Conservation (phyloP, 2,329 filamentous ascomycete species). For the Aureobasidium uvarum region DNA sequence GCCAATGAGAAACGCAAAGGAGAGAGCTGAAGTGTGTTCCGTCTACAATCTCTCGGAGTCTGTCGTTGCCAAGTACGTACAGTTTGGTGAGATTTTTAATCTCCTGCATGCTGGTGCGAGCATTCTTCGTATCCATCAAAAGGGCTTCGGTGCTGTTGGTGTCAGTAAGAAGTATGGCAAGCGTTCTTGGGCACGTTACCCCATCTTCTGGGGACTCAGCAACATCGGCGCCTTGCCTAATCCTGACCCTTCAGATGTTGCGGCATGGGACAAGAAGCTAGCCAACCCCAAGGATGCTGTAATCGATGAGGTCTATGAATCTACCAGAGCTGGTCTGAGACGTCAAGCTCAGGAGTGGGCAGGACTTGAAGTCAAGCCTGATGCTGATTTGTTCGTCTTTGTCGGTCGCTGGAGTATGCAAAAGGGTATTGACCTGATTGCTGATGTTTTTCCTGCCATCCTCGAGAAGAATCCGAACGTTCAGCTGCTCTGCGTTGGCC, state of each 20-base stretch:
- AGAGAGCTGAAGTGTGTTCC: constrained; percentile 62
- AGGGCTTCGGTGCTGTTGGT: constrained; percentile 66
- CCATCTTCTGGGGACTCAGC: constrained; percentile 66
- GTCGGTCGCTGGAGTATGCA: constrained; percentile 69
- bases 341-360: constrained; percentile 67
- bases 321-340: constrained; percentile 53
- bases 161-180: constrained; percentile 68
- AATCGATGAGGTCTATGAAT: constrained; percentile 57
- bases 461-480: constrained; percentile 59
- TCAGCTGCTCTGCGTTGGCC: constrained; percentile 63
- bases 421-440: constrained; percentile 67
- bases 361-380: constrained; percentile 58
- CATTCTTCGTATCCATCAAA: constrained; percentile 64
- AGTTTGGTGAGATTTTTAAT: constrained; percentile 69
- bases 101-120: constrained; percentile 65
- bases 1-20: constrained; percentile 63
- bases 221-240: constrained; percentile 64
- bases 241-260: constrained; percentile 64
- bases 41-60: constrained; percentile 62
- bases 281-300: constrained; percentile 51
- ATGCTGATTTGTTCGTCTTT: constrained; percentile 66
- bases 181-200: constrained; percentile 64
- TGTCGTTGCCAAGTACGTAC: constrained; percentile 60
- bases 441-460: constrained; percentile 63
- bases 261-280: constrained; percentile 57